Percentiles rank a stretch among this genome's conserved stretches.
Conservation (phyloP, 192 early-diverging fungal genomes). For the Backusella sp. region DNA sequence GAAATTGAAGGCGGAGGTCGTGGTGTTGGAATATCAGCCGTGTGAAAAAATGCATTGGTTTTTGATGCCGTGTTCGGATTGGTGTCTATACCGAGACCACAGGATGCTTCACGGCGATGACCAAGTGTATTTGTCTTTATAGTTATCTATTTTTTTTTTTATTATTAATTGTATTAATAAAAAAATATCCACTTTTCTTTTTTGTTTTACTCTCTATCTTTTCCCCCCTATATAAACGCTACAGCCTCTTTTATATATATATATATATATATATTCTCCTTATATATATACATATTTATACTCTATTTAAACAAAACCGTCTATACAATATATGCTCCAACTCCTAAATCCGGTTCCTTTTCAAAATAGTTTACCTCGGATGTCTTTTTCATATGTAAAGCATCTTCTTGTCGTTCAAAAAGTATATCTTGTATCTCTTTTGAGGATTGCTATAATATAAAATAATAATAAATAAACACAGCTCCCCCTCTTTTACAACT, state of each 20-base stretch:
- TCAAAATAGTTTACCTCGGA: background rate
- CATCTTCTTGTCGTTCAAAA: background rate
- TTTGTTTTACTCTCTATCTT: background rate
- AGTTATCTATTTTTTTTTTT: background rate
- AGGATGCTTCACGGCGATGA: slow-evolving; percentile 13
- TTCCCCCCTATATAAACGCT: background rate
- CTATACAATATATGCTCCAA: slow-evolving; percentile 4
- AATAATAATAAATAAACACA: background rate
- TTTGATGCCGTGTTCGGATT: background rate
- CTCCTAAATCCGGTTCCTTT: slow-evolving; percentile 10
- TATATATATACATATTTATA: background rate
- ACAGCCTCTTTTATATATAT: background rate
- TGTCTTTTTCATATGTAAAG: slow-evolving; percentile 1
- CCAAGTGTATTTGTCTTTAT: background rate
- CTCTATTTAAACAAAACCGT: background rate
- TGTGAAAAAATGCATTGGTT: slow-evolving; percentile 14
- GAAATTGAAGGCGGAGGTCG: slow-evolving; percentile 21
- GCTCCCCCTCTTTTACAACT: background rate
- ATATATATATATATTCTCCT: background rate
- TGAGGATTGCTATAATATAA: background rate
- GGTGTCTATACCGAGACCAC: slow-evolving; percentile 15
- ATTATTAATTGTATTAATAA: background rate
- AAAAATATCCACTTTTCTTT: background rate
- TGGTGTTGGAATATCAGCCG: slow-evolving; percentile 16
- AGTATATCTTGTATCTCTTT: slow-evolving; percentile 1